These are phyloP conservation scores for Boletus barrowsii DNA, from an alignment of 768 basidiomycete genomes.

Conservation along the genomic window DNA sequence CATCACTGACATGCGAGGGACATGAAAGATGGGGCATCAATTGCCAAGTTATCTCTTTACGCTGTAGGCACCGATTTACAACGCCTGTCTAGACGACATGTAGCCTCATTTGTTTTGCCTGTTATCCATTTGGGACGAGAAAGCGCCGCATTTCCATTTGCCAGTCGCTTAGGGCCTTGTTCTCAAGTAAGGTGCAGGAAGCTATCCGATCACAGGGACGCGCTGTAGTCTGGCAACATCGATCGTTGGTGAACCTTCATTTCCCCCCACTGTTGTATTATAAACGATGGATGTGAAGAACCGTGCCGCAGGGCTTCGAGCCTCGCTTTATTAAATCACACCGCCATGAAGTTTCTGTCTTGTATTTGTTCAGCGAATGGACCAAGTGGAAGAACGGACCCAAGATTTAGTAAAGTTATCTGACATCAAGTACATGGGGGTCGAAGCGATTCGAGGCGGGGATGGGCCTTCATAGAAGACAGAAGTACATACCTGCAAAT, in stretches of 20 bases:
- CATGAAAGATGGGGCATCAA: too few species aligned
- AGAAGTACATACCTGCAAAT: slow-evolving; percentile 7
- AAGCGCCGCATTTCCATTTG: too few species aligned
- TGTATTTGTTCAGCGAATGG: neutral
- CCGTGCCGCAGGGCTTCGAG: neutral
- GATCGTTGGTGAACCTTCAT: neutral
- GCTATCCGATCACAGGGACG: neutral
- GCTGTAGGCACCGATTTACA: too few species aligned
- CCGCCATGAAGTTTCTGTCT: neutral
- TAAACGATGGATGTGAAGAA: neutral
- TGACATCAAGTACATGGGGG: slow-evolving; percentile 1
- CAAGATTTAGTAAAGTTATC: neutral
- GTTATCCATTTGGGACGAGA: too few species aligned
- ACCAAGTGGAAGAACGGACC: slow-evolving; percentile 1
- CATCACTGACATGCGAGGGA: too few species aligned
- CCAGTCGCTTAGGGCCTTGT: neutral
- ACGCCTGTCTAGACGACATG: too few species aligned
- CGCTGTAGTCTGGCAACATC: neutral
- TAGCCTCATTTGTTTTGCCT: too few species aligned
- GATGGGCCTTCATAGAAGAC: neutral
- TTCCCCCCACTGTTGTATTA: neutral
- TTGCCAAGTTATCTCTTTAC: too few species aligned
- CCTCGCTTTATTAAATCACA: slow-evolving; percentile 9
- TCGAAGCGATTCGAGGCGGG: neutral
- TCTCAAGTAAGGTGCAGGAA: neutral